Base-by-base conservation (phyloP, 2,329 filamentous ascomycete species). In the Calonectria naviculata region DNA sequence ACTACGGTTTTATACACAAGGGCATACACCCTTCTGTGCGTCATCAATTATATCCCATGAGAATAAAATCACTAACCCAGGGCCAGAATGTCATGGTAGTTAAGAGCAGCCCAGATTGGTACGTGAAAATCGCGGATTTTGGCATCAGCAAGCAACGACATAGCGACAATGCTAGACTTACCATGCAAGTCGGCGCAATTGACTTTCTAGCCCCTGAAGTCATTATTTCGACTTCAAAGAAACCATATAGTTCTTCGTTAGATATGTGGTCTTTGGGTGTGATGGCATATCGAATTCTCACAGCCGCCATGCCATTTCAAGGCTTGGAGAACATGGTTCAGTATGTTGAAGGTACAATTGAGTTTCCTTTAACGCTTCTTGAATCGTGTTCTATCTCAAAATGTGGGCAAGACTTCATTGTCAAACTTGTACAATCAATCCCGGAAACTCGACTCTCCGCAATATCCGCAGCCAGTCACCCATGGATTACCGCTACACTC, bases 101-200 rank as follows among this genome's bases (percentile, higher is more conserved):
- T 6, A 19, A 26, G 28, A 49, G 15, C 19, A n/a, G 49, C 19
- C 64, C 64, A 6, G 34, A 66, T 6, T 66, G 64, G 64, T 58
- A n/a, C 17, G 36, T 66, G 6, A 66, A 66, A 21, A 56, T 66
- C 15, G 44, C 47, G 31, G 64, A 66, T 24, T 66, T 66, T 46
- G 64, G 64, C 26, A 66, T 66, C 36, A 66, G 29, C 26, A 66
- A 58, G 26, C 49, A 49, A 6, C n/a, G 24, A 6, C 31, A 58
- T n/a, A 21, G 29, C 8, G 49, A 66, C 5, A 44, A 19, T 4
- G 60, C 52, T 12, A 13, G 38, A 9, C 26, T 56, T 4, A 54
- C 29, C 8, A 34, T 41, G 29, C 47, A 42, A 9, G 13, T 49
- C 12, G 64, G 49, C 8, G 60, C 64, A 2, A 9, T 24, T n/a